Evolutionary conservation across 208 protist species (phyloP).

Genomic region (Angomonas desouzai): DNA sequence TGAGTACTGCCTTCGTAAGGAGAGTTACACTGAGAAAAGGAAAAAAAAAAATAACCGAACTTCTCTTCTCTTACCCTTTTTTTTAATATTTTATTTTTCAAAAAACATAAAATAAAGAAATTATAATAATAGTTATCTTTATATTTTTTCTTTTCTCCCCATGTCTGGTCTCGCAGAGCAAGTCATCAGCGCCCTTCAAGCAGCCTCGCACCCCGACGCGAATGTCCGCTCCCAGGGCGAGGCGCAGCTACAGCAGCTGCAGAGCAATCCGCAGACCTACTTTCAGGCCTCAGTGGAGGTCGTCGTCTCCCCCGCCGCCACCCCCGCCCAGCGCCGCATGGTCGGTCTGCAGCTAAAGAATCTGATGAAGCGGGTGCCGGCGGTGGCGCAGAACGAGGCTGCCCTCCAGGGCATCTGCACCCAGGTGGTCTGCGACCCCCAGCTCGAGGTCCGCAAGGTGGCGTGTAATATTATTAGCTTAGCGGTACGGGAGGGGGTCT

Average conservation of each 20-base stretch:
- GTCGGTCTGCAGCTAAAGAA: constrained; percentile 79
- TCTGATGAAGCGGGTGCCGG: constrained; percentile 39
- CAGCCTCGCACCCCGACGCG: constrained; percentile 51
- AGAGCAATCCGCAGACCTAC: constrained; percentile 38
- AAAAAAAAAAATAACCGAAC: neutral
- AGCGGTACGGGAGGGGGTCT: constrained; percentile 66
- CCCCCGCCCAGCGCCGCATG: constrained; percentile 45
- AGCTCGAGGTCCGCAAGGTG: constrained; percentile 64
- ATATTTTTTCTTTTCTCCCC: too few species aligned
- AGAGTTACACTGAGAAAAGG: too few species aligned
- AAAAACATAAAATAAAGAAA: too few species aligned
- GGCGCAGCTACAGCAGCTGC: constrained; percentile 51
- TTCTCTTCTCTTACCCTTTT: constrained; percentile 4
- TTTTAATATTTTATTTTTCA: constrained; percentile 19
- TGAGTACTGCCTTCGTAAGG: too few species aligned
- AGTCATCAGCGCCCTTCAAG: constrained; percentile 58
- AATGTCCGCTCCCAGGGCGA: constrained; percentile 56
- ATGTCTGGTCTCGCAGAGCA: constrained; percentile 36
- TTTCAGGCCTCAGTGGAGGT: constrained; percentile 66
- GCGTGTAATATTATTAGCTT: constrained; percentile 67
- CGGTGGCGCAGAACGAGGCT: constrained; percentile 40
- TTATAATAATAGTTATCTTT: too few species aligned
- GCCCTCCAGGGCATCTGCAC: constrained; percentile 53
- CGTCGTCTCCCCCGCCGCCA: constrained; percentile 33
- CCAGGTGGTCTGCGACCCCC: constrained; percentile 53